phyloP scores from a whole-genome alignment of 2,329 filamentous ascomycete genomes.

The Fusarium sp. region DNA sequence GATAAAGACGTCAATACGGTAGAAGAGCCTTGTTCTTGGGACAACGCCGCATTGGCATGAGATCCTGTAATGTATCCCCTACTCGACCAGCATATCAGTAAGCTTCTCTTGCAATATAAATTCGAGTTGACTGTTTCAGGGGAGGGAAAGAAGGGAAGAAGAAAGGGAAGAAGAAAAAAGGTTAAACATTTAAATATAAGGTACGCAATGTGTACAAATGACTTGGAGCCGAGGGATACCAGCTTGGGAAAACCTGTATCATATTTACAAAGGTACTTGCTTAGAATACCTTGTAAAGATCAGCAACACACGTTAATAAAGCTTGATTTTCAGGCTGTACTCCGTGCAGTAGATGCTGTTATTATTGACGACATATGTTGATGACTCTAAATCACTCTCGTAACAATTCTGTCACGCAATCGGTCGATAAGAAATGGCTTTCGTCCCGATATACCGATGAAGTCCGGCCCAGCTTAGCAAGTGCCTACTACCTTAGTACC shows the following conservation, averaged over 20 bases:
- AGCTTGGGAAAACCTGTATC: background rate
- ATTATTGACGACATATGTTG: slow-evolving; percentile 1
- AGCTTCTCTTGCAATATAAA: background rate
- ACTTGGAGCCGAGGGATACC: background rate
- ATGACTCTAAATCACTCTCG: background rate
- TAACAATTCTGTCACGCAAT: background rate
- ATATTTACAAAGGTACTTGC: background rate
- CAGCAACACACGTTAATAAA: slow-evolving; percentile 13
- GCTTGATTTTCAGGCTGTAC: background rate
- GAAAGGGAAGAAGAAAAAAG: background rate
- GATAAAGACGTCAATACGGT: background rate
- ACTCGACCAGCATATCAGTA: background rate
- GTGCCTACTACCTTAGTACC: too few species aligned
- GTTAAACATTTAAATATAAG: background rate
- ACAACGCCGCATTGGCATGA: slow-evolving; percentile 4
- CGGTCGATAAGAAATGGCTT: slow-evolving; percentile 3
- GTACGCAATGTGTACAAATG: background rate
- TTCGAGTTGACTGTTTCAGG: background rate
- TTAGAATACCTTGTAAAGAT: background rate
- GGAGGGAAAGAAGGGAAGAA: too few species aligned
- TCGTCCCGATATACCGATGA: slow-evolving; percentile 7
- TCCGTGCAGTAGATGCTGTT: background rate
- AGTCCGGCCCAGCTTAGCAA: background rate
- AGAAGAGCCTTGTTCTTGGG: background rate
- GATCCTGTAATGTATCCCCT: slow-evolving; percentile 8